Conservation (phyloP, 345 rosid species). For the Eucalyptus pauciflora region DNA sequence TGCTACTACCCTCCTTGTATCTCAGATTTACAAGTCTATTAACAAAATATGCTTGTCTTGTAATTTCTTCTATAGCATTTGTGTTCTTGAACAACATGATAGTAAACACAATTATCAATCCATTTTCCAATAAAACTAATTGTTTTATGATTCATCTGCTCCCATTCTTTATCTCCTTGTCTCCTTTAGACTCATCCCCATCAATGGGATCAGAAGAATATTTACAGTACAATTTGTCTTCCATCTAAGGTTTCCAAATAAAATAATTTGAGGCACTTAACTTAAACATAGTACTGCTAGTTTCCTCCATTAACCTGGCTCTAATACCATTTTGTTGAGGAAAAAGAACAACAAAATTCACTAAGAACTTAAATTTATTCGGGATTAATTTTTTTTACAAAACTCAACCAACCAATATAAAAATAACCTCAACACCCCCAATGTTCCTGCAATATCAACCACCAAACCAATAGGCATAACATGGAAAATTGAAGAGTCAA, state of each 20-base stretch:
- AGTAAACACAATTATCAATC: not conserved
- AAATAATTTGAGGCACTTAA: not conserved
- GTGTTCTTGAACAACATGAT: not conserved
- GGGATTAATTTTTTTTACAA: not conserved
- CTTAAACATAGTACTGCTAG: not conserved
- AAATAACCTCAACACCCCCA: not conserved
- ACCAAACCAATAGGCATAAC: not conserved
- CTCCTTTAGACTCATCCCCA: not conserved
- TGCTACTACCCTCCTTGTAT: not conserved
- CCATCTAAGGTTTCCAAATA: accelerated
- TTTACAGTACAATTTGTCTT: accelerated
- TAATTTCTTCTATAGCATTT: not conserved
- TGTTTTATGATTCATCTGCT: not conserved
- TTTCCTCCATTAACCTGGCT: not conserved
- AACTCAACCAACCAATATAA: not conserved
- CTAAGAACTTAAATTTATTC: not conserved
- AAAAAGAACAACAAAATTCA: not conserved
- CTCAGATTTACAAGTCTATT: not conserved
- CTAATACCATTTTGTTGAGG: not conserved
- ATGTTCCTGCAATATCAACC: not conserved
- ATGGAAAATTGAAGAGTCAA: not conserved
- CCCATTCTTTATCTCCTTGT: not conserved
- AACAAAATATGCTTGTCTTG: not conserved
- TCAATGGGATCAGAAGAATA: not conserved
- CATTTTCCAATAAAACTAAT: not conserved